Base-by-base conservation (phyloP, 2,329 filamentous ascomycete genomes). In the Beauveria australis region DNA sequence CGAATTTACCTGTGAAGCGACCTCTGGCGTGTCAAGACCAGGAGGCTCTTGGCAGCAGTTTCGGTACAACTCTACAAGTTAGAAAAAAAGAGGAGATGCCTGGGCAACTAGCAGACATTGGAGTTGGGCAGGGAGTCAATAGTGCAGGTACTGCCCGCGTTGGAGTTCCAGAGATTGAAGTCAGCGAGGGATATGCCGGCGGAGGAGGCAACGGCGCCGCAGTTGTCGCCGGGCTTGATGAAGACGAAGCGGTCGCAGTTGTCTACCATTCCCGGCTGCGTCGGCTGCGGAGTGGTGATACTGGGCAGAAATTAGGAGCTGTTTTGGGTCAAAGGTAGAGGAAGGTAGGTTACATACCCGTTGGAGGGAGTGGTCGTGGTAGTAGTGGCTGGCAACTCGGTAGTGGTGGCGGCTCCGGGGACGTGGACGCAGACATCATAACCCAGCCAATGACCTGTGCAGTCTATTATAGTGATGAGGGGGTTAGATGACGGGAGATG, bases 211-310 rank as follows among this genome's bases (percentile, higher is more conserved):
- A 44, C 33, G 24, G 37, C 40, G 40, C 33, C 37, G 40, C 52
- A 54, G 22, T 28, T 24, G 9, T 54, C 52, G 26, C 52, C 52
- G 6, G 33, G 22, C 24, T 43, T 44, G 40, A 54, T 16, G n/a
- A 19, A 43, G 22, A 40, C 37, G 26, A 43, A 44, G 76, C 89
- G 86, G 80, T 91, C 88, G 82, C 90, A 93, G 63, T 73, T 75
- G 9, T 65, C 64, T 0, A 72, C 70, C 19, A 71, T 68, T 2
- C 71, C 66, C 14, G 65, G 64, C 59, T 75, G 73, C 68, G 40
- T 44, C 14, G 52, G 52, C 40, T 33, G 22, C 19, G 52, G 52
- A 30, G 52, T 54, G 12, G 33, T 24, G n/a, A 54, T 37, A 9
- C 52, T 53, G 24, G 18, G 7, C 10, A 53, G n/a, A 16, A 16